Evolutionary conservation across 345 rosid species (phyloP), one percentile per base, ranked within the genome.

Genomic region (Luvunga scandens): DNA sequence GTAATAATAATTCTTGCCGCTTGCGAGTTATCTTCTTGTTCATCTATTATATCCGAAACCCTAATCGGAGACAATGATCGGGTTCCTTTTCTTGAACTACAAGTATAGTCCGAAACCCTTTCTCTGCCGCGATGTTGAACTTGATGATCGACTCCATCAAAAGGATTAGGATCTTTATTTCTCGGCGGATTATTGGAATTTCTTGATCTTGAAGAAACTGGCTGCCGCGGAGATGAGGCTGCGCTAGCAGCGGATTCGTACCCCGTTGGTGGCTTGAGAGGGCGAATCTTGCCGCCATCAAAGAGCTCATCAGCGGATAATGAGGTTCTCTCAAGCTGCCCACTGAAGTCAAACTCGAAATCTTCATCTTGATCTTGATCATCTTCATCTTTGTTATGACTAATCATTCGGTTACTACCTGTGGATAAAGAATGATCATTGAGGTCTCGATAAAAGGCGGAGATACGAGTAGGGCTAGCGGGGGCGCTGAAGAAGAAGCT

Each of bases 261-360:
- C 0, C 83, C 81, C 14, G 91, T 87, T 0, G 93, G 82, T 0
- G 84, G 92, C 53, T 86, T 83, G 53, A 95, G 73, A 22, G 97
- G 99, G 38, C 89, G 81, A 80, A 95, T 95, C 82, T 91, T 95
- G 27, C 99, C 99, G 0, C 94, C 90, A 31, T 92, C 93, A 59
- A 95, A 95, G 22, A 95, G 93, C 85, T 95, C 98, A 34, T 95
- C 98, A 0, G 99, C 99, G 0, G 98, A 89, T 53, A 93, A 87
- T 34, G 93, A 90, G 56, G 84, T 80, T 65, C 89, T 84, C 70
- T 88, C 92, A 66, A 93, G 73, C 21, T 89, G 94, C 6, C 96
- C 97, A 71, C 98, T 93, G 64, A 93, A 92, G 73, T 90, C 77
- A 65, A 95, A 95, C 87, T 92, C 97, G 56, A 92, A 93, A 72